phyloP scores from a whole-genome alignment of 1,284 basidiomycete species.

The Ceratobasidium sp. region DNA sequence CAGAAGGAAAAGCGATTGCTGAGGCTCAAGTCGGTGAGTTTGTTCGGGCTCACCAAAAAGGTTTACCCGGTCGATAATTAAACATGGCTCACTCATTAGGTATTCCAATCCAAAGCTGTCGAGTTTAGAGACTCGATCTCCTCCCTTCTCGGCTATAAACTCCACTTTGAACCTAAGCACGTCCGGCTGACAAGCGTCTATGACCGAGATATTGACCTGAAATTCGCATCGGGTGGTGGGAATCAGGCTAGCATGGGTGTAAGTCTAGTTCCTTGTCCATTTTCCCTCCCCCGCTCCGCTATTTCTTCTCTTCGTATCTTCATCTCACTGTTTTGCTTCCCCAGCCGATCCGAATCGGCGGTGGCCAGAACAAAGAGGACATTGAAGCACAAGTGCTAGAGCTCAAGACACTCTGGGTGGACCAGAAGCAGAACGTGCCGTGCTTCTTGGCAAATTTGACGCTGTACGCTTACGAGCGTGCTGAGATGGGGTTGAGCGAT shows the following conservation, averaged over 20 bases:
- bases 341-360: constrained; percentile 44
- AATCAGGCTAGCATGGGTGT: constrained; percentile 44
- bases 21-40: constrained; percentile 75
- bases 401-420: constrained; percentile 49
- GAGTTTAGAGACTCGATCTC: constrained; percentile 87
- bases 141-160: constrained; percentile 84
- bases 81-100: constrained; percentile 56
- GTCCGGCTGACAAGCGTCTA: constrained; percentile 86
- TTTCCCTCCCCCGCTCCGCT: neutral
- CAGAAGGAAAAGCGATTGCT: constrained; percentile 82
- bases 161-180: constrained; percentile 87
- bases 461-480: constrained; percentile 49
- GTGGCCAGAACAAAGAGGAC: constrained; percentile 41
- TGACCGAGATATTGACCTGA: constrained; percentile 59
- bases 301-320: neutral
- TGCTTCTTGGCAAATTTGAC: constrained; percentile 50
- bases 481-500: constrained; percentile 46
- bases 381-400: constrained; percentile 44
- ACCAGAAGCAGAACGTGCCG: constrained; percentile 49
- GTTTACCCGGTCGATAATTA: neutral
- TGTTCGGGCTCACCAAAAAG: neutral
- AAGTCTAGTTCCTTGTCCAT: neutral
- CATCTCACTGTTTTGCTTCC: neutral
- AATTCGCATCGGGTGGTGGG: constrained; percentile 38
- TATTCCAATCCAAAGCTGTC: constrained; percentile 79